phyloP scores from a whole-genome alignment of 176 grass and related monocot genomes.

The Carex pumila region DNA sequence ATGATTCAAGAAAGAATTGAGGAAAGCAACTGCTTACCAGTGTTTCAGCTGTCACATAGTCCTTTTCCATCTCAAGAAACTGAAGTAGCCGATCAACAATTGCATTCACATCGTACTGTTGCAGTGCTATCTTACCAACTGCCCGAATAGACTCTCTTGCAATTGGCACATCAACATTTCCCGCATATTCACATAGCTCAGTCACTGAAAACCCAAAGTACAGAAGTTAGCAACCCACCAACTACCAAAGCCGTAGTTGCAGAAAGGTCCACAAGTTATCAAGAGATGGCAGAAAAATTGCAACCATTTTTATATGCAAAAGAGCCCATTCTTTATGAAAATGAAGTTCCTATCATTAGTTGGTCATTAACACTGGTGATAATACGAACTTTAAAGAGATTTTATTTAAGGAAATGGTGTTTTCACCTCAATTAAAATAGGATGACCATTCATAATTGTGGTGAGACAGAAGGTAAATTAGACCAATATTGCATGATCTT shows the following conservation, averaged over 20 bases:
- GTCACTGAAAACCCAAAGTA: constrained; percentile 50
- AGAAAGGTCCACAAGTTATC: background rate
- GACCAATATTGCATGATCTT: background rate
- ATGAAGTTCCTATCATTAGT: background rate
- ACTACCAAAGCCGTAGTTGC: constrained; percentile 10
- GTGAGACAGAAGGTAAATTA: background rate
- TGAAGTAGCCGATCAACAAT: constrained; percentile 98
- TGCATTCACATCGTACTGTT: constrained; percentile 99
- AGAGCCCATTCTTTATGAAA: background rate
- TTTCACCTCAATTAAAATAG: background rate
- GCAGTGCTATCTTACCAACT: constrained; percentile 96
- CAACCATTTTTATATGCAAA: background rate
- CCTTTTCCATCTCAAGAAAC: constrained; percentile 99
- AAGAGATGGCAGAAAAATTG: background rate
- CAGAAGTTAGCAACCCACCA: background rate
- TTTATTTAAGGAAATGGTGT: background rate
- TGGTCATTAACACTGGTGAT: background rate
- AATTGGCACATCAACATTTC: constrained; percentile 94
- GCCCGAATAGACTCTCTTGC: constrained; percentile 95
- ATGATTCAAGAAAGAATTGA: background rate
- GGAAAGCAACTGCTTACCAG: constrained; percentile 42
- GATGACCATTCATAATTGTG: background rate
- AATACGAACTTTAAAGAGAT: background rate
- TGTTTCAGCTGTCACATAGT: constrained; percentile 98
- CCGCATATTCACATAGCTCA: constrained; percentile 96